These are phyloP conservation scores for Dictyostelium intermedium DNA, from an alignment of 78 protist species.

Conservation along the genomic window DNA sequence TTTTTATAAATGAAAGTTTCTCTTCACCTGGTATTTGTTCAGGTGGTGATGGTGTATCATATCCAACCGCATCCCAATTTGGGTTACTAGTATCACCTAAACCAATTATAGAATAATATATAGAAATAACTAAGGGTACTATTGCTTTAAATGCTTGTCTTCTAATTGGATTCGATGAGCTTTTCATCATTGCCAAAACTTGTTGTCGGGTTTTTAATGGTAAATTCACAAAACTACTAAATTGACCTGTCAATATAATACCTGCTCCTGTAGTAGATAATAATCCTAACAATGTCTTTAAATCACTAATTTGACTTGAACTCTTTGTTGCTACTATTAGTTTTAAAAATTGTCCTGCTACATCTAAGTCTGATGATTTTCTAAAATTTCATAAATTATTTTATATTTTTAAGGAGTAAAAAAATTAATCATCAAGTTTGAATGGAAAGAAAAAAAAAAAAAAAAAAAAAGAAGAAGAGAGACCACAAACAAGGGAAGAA, in stretches of 20 bases:
- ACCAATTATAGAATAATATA: conserved; percentile 1
- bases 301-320: conserved; percentile 46
- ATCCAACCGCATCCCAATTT: conserved; percentile 34
- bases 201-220: conserved; percentile 38
- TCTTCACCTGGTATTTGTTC: conserved; percentile 65
- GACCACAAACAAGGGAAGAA: too few relatives aligned
- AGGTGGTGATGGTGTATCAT: conserved; percentile 27
- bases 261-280: conserved; percentile 34
- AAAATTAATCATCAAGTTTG: too few relatives aligned
- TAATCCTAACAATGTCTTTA: conserved; percentile 35
- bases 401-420: too few relatives aligned
- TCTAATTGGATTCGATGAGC: conserved; percentile 31
- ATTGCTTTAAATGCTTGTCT: conserved; percentile 62
- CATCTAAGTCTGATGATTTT: conserved; percentile 56
- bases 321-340: background rate
- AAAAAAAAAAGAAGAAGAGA: background rate
- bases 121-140: conserved; percentile 33
- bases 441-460: background rate
- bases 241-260: conserved; percentile 37
- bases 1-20: conserved; percentile 31
- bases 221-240: background rate
- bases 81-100: conserved; percentile 14
- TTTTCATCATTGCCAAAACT: background rate
- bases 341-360: conserved; percentile 46
- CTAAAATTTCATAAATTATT: conserved; percentile 2